These are phyloP conservation scores for Cytospora piceae DNA, from an alignment of 2,329 filamentous ascomycete genomes.

Conservation along the genomic window DNA sequence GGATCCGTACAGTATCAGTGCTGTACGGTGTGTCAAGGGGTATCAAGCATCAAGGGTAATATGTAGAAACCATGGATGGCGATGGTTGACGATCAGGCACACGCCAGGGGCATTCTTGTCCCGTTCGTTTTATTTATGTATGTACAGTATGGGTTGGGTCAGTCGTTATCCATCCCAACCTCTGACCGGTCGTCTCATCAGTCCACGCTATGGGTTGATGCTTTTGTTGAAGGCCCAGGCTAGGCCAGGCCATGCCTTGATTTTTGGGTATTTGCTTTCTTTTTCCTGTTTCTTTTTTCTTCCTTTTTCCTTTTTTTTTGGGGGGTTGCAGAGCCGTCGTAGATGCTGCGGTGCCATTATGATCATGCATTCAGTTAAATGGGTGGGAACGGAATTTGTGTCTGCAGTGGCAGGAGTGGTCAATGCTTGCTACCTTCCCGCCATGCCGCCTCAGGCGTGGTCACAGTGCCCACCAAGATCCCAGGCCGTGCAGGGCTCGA, in stretches of 20 bases:
- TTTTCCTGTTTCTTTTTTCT: background rate
- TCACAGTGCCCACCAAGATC: background rate
- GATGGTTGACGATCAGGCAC: too few species aligned
- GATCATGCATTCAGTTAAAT: background rate
- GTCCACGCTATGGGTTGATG: conserved; percentile 5
- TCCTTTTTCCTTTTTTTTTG: too few species aligned
- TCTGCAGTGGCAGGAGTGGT: too few species aligned
- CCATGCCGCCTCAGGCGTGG: too few species aligned
- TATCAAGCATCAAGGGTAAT: too few species aligned
- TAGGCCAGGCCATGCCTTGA: background rate
- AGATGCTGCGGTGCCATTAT: background rate
- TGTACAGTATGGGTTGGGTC: background rate
- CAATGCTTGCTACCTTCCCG: too few species aligned
- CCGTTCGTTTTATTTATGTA: too few species aligned
- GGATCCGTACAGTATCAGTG: too few species aligned
- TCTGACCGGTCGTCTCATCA: conserved; percentile 8
- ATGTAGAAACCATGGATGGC: too few species aligned
- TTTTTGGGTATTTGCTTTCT: background rate
- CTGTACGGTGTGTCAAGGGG: too few species aligned
- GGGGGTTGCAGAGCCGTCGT: background rate
- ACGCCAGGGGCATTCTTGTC: too few species aligned
- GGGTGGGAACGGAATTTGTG: background rate
- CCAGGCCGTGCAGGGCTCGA: background rate
- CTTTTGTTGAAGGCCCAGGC: background rate
- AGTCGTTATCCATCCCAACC: background rate